Base-by-base conservation (phyloP, 139 green algal genomes). In the Chlamydomonas eustigma region DNA sequence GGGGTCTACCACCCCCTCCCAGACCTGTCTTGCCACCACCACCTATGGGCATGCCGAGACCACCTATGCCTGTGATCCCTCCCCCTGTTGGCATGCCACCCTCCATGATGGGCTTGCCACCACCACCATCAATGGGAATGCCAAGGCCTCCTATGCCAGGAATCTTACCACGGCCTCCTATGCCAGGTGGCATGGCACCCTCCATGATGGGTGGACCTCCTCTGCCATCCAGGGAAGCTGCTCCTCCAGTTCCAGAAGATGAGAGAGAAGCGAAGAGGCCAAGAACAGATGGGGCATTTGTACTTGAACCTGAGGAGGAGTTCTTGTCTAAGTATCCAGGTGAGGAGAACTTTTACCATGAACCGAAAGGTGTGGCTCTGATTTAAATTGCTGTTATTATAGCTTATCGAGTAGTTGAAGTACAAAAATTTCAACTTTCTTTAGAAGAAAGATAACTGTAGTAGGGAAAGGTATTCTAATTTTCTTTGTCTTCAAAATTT, bases 261-360 rank as follows among this genome's bases (percentile, higher is more conserved):
- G 75, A 81, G 74, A 84, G 76, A 1, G 87, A 89, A 2, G 72
- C 86, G 71, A 92, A 93, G 81, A 75, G 86, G 31, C 63, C 77
- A 51, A 80, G 88, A 44, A 81, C 39, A 5, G 86, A 93, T 35
- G 71, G 71, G 1, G 22, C 37, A 35, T 91, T 93, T 75, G 90
- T 94, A 79, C 81, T 96, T 37, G 78, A 87, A 50, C 71, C 86
- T 1, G 92, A 95, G 78, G 90, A 93, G 37, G 89, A 95, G 78
- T 96, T 93, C 82, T 64, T 93, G 78, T 82, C 83, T 1, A 31
- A 73, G 18, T 71, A 89, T 74, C 35, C 51, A 25, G 77, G 73
- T 76, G 67, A 35, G 58, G 32, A 24, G 63, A n/a, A 8, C 39
- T 37, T 25, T 58, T 22, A 28, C 22, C 22, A 22, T 63, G 50